phyloP scores from a whole-genome alignment of 2,329 filamentous ascomycete species.

The Trichoderma lentiforme region DNA sequence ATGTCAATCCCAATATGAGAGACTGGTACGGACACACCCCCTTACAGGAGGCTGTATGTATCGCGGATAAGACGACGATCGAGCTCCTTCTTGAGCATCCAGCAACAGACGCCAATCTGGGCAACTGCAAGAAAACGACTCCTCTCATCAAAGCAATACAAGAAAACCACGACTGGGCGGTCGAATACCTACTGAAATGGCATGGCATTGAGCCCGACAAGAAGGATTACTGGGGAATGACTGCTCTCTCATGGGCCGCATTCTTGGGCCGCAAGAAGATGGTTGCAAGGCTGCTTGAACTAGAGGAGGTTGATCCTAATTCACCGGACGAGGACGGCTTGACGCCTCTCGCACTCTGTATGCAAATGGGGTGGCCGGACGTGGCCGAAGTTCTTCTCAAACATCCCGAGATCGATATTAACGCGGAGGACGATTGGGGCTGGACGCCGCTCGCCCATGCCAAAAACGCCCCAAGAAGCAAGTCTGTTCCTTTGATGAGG shows the following conservation, averaged over 20 bases:
- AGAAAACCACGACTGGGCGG: not conserved
- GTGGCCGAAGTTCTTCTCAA: not conserved
- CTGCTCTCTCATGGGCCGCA: constrained; percentile 12
- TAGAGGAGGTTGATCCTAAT: not conserved
- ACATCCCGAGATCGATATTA: not conserved
- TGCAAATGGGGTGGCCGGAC: not conserved
- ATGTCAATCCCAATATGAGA: not conserved
- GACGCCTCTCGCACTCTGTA: not conserved
- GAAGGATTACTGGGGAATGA: constrained; percentile 8
- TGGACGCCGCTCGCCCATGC: constrained; percentile 7
- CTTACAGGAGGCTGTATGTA: not conserved
- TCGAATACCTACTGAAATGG: not conserved
- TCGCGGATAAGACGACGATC: not conserved
- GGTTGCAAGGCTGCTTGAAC: not conserved
- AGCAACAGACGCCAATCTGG: not conserved
- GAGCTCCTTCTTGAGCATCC: not conserved
- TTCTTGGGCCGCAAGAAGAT: not conserved
- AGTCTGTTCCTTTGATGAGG: not conserved
- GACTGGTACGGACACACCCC: constrained; percentile 1
- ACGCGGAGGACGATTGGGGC: not conserved
- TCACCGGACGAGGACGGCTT: not conserved
- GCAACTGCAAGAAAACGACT: not conserved
- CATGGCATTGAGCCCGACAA: not conserved
- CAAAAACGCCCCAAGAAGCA: not conserved
- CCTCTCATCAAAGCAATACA: constrained; percentile 1